phyloP scores from a whole-genome alignment of 2,329 filamentous ascomycete species.

The Xylaria hypoxylon region DNA sequence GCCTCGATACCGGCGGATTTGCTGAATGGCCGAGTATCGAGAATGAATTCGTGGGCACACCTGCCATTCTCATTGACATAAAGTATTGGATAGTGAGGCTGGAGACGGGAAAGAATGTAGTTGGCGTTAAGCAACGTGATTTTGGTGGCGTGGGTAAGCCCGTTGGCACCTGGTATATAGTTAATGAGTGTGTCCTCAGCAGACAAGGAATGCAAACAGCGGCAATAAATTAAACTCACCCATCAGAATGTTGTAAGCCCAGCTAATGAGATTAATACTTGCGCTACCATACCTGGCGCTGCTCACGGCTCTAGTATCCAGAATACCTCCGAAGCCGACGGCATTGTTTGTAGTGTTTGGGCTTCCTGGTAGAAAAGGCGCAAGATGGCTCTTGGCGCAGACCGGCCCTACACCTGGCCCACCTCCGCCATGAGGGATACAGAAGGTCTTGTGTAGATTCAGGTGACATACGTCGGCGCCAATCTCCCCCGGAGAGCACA shows the following conservation, averaged over 20 bases:
- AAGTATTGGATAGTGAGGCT: constrained; percentile 88
- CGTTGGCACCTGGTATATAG: constrained; percentile 64
- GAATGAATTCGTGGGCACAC: constrained; percentile 97
- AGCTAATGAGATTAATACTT: constrained; percentile 92
- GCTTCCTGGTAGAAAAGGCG: constrained; percentile 78
- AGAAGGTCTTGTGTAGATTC: constrained; percentile 99
- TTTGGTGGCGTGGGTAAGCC: constrained; percentile 89
- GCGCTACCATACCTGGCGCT: constrained; percentile 89
- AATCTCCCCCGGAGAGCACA: constrained; percentile 94
- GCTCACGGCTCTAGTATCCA: constrained; percentile 71
- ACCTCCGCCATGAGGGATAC: constrained; percentile 94
- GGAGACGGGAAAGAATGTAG: constrained; percentile 90
- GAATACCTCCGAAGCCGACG: background rate
- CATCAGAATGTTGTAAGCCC: constrained; percentile 97
- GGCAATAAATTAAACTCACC: constrained; percentile 59
- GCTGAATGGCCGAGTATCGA: constrained; percentile 88
- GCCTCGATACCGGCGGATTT: constrained; percentile 86
- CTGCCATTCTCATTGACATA: constrained; percentile 90
- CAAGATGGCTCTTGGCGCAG: constrained; percentile 85
- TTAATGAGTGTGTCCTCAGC: constrained; percentile 28
- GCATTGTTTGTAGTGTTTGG: constrained; percentile 23
- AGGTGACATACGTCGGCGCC: constrained; percentile 97
- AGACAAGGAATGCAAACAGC: background rate
- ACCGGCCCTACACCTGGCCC: constrained; percentile 95
- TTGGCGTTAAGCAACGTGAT: constrained; percentile 96